These are phyloP conservation scores for Mortierella claussenii DNA, from an alignment of 192 early-diverging fungal genomes.

Conservation along the genomic window DNA sequence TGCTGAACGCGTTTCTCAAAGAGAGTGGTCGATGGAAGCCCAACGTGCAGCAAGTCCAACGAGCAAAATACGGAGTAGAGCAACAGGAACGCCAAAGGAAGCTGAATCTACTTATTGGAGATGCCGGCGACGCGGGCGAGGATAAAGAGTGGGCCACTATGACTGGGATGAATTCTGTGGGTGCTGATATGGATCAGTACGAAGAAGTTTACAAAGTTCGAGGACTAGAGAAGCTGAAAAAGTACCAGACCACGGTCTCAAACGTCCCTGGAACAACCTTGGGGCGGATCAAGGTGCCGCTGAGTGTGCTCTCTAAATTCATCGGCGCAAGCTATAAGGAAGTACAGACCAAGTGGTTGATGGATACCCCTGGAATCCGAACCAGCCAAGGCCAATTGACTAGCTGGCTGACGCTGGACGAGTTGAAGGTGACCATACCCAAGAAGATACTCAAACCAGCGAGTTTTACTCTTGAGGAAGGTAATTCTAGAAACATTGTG, in stretches of 20 bases:
- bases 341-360: constrained; percentile 26
- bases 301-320: constrained; percentile 26
- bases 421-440: constrained; percentile 36
- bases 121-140: not conserved
- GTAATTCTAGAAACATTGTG: too few relatives aligned
- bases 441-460: constrained; percentile 47
- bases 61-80: constrained; percentile 1
- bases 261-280: constrained; percentile 47
- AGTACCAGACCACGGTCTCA: constrained; percentile 41
- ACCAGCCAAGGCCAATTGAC: constrained; percentile 12
- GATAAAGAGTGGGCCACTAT: constrained; percentile 31
- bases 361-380: constrained; percentile 50
- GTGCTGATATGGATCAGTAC: constrained; percentile 26
- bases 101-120: constrained; percentile 15
- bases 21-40: constrained; percentile 37
- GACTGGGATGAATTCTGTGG: constrained; percentile 21
- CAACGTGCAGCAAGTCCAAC: constrained; percentile 6
- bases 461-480: constrained; percentile 48
- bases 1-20: constrained; percentile 42
- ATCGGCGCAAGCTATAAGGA: constrained; percentile 28
- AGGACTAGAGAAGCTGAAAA: constrained; percentile 23
- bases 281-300: constrained; percentile 34
- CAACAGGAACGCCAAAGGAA: constrained; percentile 25
- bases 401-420: constrained; percentile 38
- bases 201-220: constrained; percentile 24